Evolutionary conservation across 2,329 filamentous ascomycete genomes (phyloP).

Genomic region (Fusarium sp.): DNA sequence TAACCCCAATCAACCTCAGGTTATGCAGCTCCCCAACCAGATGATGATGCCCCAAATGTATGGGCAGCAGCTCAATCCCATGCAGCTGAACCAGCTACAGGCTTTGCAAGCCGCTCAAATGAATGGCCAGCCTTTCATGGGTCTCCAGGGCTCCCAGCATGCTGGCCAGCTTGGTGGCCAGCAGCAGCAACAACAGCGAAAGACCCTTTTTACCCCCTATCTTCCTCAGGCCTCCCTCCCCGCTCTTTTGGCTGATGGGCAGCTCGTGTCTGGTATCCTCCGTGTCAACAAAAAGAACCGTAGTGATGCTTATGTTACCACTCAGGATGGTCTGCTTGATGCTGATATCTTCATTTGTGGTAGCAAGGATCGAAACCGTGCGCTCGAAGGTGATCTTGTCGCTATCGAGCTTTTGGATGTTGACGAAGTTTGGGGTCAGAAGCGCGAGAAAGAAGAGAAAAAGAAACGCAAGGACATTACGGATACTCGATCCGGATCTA

Average conservation of each 20-base stretch:
- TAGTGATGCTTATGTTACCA: constrained; percentile 97
- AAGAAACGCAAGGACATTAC: constrained; percentile 99
- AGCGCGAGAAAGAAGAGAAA: constrained; percentile 99
- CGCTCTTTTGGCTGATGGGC: constrained; percentile 87
- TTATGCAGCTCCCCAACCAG: constrained; percentile 86
- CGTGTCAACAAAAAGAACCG: constrained; percentile 99
- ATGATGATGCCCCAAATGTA: constrained; percentile 90
- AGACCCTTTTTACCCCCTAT: constrained; percentile 98
- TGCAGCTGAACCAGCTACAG: constrained; percentile 91
- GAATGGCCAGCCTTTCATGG: constrained; percentile 77
- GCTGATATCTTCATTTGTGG: constrained; percentile 99
- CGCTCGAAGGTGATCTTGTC: constrained; percentile 93
- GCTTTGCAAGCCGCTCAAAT: constrained; percentile 90
- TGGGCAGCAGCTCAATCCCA: constrained; percentile 85
- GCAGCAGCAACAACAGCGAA: constrained; percentile 87
- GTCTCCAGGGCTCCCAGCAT: constrained; percentile 76
- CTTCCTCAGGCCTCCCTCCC: constrained; percentile 93
- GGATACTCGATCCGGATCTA: constrained; percentile 82
- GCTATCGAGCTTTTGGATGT: constrained; percentile 96
- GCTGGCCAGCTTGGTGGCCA: constrained; percentile 71
- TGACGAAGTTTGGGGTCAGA: constrained; percentile 98
- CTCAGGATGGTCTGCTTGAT: constrained; percentile 85
- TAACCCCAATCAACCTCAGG: constrained; percentile 79
- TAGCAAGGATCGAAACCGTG: constrained; percentile 98
- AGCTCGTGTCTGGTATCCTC: constrained; percentile 94